Evolutionary conservation across 1,284 basidiomycete genomes (phyloP).

Genomic region (Leccinum laetum): DNA sequence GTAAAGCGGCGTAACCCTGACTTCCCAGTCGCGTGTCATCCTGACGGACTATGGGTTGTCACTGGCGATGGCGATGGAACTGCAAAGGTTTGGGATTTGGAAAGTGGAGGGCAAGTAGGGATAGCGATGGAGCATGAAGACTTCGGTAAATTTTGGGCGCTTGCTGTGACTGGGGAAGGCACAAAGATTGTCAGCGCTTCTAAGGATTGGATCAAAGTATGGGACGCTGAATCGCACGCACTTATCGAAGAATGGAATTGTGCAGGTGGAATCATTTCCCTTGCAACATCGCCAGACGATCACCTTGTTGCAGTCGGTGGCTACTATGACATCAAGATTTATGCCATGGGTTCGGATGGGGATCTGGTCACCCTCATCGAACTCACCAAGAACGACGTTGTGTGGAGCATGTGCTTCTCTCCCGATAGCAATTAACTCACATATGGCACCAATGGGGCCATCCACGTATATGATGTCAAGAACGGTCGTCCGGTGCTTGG

Average conservation of each 20-base stretch:
- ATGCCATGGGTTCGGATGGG: too few species aligned
- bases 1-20: too few species aligned
- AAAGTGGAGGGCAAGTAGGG: not conserved
- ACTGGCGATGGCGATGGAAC: not conserved
- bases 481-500: too few species aligned
- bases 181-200: not conserved
- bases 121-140: not conserved
- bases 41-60: not conserved
- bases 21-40: not conserved
- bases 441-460: too few species aligned
- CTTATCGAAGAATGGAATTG: not conserved
- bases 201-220: not conserved
- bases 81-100: not conserved
- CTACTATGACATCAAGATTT: too few species aligned
- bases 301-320: not conserved
- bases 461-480: too few species aligned
- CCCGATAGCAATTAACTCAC: not conserved
- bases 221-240: not conserved
- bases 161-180: not conserved
- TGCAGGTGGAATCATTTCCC: too few species aligned
- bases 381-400: too few species aligned
- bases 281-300: not conserved
- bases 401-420: not conserved
- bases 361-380: too few species aligned
- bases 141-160: accelerated